These are phyloP conservation scores for Solanum hybrid DNA, from an alignment of 305 asterid genomes.

Conservation along the genomic window DNA sequence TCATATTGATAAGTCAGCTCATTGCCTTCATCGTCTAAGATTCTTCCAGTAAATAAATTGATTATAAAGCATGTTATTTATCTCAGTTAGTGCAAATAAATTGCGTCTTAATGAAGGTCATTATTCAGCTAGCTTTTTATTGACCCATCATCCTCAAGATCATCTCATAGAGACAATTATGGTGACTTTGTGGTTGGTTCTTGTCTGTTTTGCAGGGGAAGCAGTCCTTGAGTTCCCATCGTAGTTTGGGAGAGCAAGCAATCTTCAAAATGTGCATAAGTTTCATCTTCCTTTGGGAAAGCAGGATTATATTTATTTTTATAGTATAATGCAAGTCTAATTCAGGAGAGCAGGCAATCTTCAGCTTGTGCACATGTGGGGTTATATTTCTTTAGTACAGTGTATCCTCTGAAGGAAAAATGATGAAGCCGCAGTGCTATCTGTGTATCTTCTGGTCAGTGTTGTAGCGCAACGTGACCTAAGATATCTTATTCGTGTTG, in stretches of 20 bases:
- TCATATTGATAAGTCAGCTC: not conserved
- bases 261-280: not conserved
- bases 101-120: not conserved
- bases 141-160: not conserved
- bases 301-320: not conserved
- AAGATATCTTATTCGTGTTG: not conserved
- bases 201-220: conserved; percentile 25
- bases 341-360: not conserved
- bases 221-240: conserved; percentile 27
- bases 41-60: not conserved
- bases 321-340: not conserved
- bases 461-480: not conserved
- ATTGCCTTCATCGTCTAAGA: not conserved
- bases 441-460: not conserved
- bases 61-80: not conserved
- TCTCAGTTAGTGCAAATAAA: not conserved
- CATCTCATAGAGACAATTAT: not conserved
- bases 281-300: not conserved
- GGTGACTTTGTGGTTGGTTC: not conserved
- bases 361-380: not conserved
- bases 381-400: not conserved
- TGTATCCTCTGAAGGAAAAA: not conserved
- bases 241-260: conserved; percentile 4
- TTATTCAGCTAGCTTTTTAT: not conserved
- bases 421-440: not conserved